A percentile compares a stretch with the other conserved stretches of the same genome.
Evolutionary conservation across 2,329 filamentous ascomycete species (phyloP).

Genomic region (Teratosphaeria epicoccoides): DNA sequence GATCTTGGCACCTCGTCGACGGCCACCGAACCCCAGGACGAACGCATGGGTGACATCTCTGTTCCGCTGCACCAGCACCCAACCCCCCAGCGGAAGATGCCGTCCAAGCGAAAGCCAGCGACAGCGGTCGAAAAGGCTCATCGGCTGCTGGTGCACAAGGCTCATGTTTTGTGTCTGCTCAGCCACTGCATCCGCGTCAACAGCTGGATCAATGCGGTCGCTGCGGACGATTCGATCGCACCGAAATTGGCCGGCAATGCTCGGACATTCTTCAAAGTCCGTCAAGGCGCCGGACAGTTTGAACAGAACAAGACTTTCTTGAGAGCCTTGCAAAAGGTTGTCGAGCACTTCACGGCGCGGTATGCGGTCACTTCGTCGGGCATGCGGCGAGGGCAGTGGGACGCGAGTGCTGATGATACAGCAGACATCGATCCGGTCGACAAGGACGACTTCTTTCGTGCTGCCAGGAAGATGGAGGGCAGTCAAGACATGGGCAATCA

Average conservation of each 20-base stretch:
- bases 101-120: conserved; percentile 40
- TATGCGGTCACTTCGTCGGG: conserved; percentile 65
- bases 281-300: conserved; percentile 59
- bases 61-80: conserved; percentile 30
- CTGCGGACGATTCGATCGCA: conserved; percentile 40
- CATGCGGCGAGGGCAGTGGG: conserved; percentile 61
- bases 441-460: conserved; percentile 57
- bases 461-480: conserved; percentile 60
- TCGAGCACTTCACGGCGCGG: conserved; percentile 54
- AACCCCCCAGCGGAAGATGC: conserved; percentile 25
- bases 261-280: conserved; percentile 57
- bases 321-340: conserved; percentile 62
- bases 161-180: conserved; percentile 73
- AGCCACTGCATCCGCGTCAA: conserved; percentile 69
- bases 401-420: conserved; percentile 26
- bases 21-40: conserved; percentile 12
- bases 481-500: conserved; percentile 86
- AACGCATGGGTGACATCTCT: conserved; percentile 29
- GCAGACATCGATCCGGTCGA: conserved; percentile 12
- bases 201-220: conserved; percentile 63
- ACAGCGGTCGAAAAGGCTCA: conserved; percentile 47
- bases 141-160: conserved; percentile 71
- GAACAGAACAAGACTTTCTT: conserved; percentile 65
- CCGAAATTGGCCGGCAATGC: conserved; percentile 56
- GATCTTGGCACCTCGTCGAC: conserved; percentile 29